Percentiles rank a stretch among this genome's conserved stretches.
These are phyloP conservation scores for Ophiostoma pallidulum DNA, from an alignment of 2,329 filamentous ascomycete genomes.

Conservation along the genomic window DNA sequence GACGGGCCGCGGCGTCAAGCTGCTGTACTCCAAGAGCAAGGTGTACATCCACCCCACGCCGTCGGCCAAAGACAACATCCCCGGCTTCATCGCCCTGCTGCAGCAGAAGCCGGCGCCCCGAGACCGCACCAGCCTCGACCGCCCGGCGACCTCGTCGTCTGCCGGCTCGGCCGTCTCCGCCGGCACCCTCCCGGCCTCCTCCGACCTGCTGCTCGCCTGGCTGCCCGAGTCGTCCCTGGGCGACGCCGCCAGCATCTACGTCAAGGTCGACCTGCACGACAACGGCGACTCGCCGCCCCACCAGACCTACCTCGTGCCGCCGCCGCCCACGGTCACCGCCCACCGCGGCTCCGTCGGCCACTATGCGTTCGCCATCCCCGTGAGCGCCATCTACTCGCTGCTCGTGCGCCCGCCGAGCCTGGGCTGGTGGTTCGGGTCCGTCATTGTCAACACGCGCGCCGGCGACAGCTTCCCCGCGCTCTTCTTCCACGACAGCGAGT, in stretches of 20 bases:
- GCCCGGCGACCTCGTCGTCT: slow-evolving; percentile 36
- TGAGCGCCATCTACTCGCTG: slow-evolving; percentile 83
- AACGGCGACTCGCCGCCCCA: slow-evolving; percentile 38
- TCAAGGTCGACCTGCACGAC: slow-evolving; percentile 48
- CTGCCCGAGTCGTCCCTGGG: slow-evolving; percentile 82
- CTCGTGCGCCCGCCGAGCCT: slow-evolving; percentile 83
- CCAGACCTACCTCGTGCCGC: slow-evolving; percentile 83
- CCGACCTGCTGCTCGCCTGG: slow-evolving; percentile 84
- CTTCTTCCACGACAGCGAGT: slow-evolving; percentile 97
- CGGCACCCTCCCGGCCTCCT: slow-evolving; percentile 38
- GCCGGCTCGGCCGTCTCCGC: no score
- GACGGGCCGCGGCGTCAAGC: slow-evolving; percentile 75
- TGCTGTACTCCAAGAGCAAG: slow-evolving; percentile 96
- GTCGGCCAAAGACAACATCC: slow-evolving; percentile 89
- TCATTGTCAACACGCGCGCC: slow-evolving; percentile 83
- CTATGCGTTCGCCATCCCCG: slow-evolving; percentile 85
- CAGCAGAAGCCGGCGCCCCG: slow-evolving; percentile 63
- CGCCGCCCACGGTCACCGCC: slow-evolving; percentile 75
- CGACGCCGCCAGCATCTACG: slow-evolving; percentile 78
- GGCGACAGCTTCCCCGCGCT: slow-evolving; percentile 92
- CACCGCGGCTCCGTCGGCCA: slow-evolving; percentile 63
- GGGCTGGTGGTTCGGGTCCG: slow-evolving; percentile 96
- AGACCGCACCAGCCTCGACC: slow-evolving; percentile 22
- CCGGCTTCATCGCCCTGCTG: slow-evolving; percentile 84
- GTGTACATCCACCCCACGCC: slow-evolving; percentile 95